Conservation (phyloP, 345 rosid genomes). For the Eucalyptus cloeziana region DNA sequence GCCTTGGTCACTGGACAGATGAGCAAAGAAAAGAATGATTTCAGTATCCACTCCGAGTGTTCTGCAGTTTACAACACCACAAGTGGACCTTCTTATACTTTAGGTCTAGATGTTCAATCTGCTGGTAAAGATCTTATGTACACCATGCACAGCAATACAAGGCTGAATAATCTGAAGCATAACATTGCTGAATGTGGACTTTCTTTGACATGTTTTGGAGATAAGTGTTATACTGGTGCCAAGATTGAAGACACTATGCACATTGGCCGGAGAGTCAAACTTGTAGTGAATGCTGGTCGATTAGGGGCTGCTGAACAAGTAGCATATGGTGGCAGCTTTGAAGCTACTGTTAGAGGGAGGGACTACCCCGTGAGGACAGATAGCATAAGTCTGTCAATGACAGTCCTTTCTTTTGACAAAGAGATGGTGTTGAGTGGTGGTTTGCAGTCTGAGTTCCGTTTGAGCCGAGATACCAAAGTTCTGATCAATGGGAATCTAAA, state of each 20-base stretch:
- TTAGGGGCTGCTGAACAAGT: constrained; percentile 48
- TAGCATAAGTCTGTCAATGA: constrained; percentile 34
- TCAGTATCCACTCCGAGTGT: constrained; percentile 70
- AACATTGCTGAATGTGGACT: constrained; percentile 55
- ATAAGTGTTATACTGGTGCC: constrained; percentile 54
- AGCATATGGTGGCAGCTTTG: constrained; percentile 70
- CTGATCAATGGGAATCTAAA: constrained; percentile 53
- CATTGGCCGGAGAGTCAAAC: constrained; percentile 63
- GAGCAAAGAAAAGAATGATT: constrained; percentile 70
- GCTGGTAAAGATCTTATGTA: constrained; percentile 64
- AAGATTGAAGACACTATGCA: constrained; percentile 69
- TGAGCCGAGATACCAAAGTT: constrained; percentile 37
- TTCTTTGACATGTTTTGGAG: constrained; percentile 47
- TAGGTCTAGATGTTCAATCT: constrained; percentile 72
- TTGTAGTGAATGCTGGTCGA: constrained; percentile 52
- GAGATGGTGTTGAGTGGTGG: constrained; percentile 69
- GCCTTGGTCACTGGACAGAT: constrained; percentile 60
- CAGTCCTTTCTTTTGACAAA: constrained; percentile 51
- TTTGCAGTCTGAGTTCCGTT: constrained; percentile 59
- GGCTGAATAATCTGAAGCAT: constrained; percentile 45
- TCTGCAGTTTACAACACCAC: constrained; percentile 43
- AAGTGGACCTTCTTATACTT: constrained; percentile 35
- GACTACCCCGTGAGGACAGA: constrained; percentile 75
- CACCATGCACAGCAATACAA: constrained; percentile 46
- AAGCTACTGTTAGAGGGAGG: constrained; percentile 63